Conservation (phyloP, 148 eudicot genomes). For the Nepenthes gracilis region DNA sequence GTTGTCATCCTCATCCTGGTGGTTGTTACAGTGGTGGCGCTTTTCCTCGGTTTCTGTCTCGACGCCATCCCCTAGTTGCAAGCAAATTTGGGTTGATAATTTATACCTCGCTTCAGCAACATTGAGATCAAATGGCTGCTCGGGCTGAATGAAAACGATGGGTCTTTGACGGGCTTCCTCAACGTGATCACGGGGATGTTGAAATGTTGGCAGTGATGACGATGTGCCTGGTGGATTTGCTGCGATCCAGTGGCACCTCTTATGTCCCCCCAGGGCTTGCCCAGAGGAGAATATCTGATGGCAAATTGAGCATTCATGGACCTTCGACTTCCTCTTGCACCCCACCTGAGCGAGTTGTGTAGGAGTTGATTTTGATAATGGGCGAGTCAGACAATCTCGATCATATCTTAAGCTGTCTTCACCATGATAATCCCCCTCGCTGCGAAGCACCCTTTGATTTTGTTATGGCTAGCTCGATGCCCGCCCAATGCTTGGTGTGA, state of each 20-base stretch:
- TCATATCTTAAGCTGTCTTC: constrained; percentile 7
- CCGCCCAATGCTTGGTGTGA: constrained; percentile 77
- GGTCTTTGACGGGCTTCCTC: constrained; percentile 22
- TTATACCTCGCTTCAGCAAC: constrained; percentile 36
- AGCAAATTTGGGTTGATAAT: constrained; percentile 47
- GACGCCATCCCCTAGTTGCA: constrained; percentile 38
- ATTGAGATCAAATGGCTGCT: constrained; percentile 46
- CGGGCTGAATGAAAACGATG: constrained; percentile 13
- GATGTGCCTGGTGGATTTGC: constrained; percentile 43
- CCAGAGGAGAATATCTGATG: constrained; percentile 67
- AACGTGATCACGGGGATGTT: constrained; percentile 32
- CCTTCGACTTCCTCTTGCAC: constrained; percentile 49
- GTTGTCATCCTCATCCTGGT: neutral
- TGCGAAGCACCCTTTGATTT: constrained; percentile 54
- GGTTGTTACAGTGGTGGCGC: neutral
- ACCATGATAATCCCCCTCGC: constrained; percentile 18
- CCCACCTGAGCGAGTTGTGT: constrained; percentile 21
- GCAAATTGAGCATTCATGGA: constrained; percentile 80
- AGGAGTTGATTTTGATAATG: constrained; percentile 7
- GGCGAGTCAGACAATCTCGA: neutral
- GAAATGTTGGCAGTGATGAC: constrained; percentile 32
- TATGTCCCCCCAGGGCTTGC: constrained; percentile 90
- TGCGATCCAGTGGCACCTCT: constrained; percentile 92
- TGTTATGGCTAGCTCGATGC: constrained; percentile 73
- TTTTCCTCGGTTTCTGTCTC: constrained; percentile 11